These are phyloP conservation scores for Xeromyces bisporus DNA, from an alignment of 495 filamentous ascomycete species.

Conservation along the genomic window DNA sequence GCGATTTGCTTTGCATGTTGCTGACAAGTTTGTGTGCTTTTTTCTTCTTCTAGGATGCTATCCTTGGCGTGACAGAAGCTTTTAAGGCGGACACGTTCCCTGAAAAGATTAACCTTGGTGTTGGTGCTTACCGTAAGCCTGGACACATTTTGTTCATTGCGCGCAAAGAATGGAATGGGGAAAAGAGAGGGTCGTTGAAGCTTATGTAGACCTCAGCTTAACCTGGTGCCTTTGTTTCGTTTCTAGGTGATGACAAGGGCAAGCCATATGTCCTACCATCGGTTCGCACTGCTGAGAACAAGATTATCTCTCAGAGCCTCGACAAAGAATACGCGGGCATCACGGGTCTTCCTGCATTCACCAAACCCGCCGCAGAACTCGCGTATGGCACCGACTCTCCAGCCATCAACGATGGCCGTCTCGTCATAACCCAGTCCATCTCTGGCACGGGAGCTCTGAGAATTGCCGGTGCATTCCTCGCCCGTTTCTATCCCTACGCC, in stretches of 20 bases:
- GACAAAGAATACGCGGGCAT: conserved; percentile 99
- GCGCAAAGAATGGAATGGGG: conserved; percentile 3
- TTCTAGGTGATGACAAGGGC: conserved; percentile 69
- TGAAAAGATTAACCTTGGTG: conserved; percentile 95
- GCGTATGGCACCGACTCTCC: conserved; percentile 73
- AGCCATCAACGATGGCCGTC: conserved; percentile 55
- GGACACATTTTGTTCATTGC: not conserved
- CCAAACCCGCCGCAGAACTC: conserved; percentile 73
- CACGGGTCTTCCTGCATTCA: conserved; percentile 86
- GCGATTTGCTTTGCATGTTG: conserved; percentile 1
- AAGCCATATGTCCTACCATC: conserved; percentile 96
- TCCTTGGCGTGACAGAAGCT: conserved; percentile 94
- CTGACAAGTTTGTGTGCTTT: conserved; percentile 14
- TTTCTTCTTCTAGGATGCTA: conserved; percentile 39
- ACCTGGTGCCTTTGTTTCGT: no score
- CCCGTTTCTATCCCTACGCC: conserved; percentile 69
- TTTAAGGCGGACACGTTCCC: conserved; percentile 90
- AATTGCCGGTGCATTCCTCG: conserved; percentile 84
- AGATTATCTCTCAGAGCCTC: conserved; percentile 53
- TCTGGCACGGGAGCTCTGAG: conserved; percentile 92
- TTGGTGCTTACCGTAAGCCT: conserved; percentile 34
- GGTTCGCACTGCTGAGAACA: conserved; percentile 74
- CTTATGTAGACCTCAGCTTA: no score
- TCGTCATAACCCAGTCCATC: conserved; percentile 94
- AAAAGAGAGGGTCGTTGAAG: no score